Evolutionary conservation across 306 rosid genomes (phyloP).

Genomic region (Pachyrhizus erosus): DNA sequence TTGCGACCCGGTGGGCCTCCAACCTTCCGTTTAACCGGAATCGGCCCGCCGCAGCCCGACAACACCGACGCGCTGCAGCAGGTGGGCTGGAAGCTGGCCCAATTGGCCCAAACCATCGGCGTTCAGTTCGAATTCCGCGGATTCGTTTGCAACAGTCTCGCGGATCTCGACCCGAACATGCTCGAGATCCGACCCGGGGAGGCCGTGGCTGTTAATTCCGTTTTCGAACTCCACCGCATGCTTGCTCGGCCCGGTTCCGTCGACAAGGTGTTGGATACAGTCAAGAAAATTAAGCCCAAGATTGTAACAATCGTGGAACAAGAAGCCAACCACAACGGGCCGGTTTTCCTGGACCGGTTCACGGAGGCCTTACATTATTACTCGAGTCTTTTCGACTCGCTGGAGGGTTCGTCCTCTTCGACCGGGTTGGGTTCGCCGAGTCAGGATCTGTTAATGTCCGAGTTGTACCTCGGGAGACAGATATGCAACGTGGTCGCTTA

Average conservation of each 20-base stretch:
- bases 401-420: constrained; percentile 60
- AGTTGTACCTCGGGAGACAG: constrained; percentile 72
- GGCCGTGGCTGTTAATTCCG: constrained; percentile 73
- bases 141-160: constrained; percentile 61
- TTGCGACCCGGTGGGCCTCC: constrained; percentile 83
- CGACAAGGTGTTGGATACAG: constrained; percentile 58
- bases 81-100: constrained; percentile 76
- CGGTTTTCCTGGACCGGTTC: constrained; percentile 77
- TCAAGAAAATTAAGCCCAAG: constrained; percentile 66
- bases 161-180: constrained; percentile 71
- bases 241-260: constrained; percentile 66
- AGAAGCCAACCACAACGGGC: constrained; percentile 80
- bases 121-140: constrained; percentile 82
- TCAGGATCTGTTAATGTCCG: constrained; percentile 71
- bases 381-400: constrained; percentile 77
- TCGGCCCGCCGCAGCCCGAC: constrained; percentile 75
- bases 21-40: constrained; percentile 74
- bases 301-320: constrained; percentile 76
- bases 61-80: constrained; percentile 70
- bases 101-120: constrained; percentile 68
- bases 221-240: constrained; percentile 76
- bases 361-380: constrained; percentile 81
- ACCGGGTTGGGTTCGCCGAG: constrained; percentile 51
- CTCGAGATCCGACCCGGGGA: constrained; percentile 69
- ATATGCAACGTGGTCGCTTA: constrained; percentile 86